Percentiles rank a stretch among this genome's conserved stretches.
These are phyloP conservation scores for Parascedosporium putredinis DNA, from an alignment of 2,329 filamentous ascomycete species.

Conservation along the genomic window DNA sequence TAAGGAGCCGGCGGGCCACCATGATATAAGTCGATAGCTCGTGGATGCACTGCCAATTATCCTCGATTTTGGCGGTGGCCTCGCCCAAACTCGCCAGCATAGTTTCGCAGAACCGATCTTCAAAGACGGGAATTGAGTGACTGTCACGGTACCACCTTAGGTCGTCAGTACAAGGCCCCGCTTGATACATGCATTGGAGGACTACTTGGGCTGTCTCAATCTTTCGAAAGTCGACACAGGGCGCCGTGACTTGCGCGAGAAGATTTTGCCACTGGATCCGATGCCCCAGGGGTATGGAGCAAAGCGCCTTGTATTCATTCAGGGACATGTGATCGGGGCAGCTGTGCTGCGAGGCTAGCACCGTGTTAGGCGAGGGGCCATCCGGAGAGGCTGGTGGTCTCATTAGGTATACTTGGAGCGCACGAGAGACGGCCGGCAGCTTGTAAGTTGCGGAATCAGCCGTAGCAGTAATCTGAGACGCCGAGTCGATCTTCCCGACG, in stretches of 20 bases:
- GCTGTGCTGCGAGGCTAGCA: constrained; percentile 35
- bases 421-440: constrained; percentile 21
- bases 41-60: constrained; percentile 40
- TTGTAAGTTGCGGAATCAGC: constrained; percentile 26
- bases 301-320: constrained; percentile 44
- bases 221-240: constrained; percentile 39
- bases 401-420: constrained; percentile 29
- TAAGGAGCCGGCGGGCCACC: constrained; percentile 31
- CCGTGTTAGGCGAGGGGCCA: constrained; percentile 33
- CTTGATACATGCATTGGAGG: constrained; percentile 37
- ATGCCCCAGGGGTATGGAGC: constrained; percentile 34
- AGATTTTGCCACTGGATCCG: constrained; percentile 47
- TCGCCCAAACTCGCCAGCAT: constrained; percentile 23
- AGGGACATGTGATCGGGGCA: constrained; percentile 39
- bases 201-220: constrained; percentile 35
- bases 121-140: constrained; percentile 25
- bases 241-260: constrained; percentile 34
- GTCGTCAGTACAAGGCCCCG: constrained; percentile 22
- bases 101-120: constrained; percentile 17
- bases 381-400: constrained; percentile 17
- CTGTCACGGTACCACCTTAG: constrained; percentile 15
- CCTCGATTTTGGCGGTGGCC: constrained; percentile 24
- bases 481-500: constrained; percentile 10
- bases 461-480: too few species aligned
- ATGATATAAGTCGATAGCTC: constrained; percentile 28